Conservation (phyloP, 345 rosid genomes). For the Excoecaria agallocha region DNA sequence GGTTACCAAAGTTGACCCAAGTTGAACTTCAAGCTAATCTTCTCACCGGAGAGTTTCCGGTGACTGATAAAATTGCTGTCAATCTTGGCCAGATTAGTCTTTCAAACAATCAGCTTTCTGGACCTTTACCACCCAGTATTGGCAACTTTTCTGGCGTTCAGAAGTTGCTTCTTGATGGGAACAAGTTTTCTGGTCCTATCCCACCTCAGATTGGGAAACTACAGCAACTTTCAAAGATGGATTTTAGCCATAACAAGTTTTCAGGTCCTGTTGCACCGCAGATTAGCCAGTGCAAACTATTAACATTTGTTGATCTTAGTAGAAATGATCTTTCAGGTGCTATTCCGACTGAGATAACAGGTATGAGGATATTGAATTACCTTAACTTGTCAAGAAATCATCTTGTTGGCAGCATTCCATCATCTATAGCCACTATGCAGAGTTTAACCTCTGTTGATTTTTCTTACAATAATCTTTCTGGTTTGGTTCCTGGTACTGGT, state of each 20-base stretch:
- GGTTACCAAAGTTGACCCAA: slow-evolving; percentile 64
- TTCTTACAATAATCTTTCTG: slow-evolving; percentile 83
- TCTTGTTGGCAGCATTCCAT: slow-evolving; percentile 66
- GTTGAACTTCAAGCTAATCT: slow-evolving; percentile 77
- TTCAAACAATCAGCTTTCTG: slow-evolving; percentile 75
- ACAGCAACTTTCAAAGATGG: slow-evolving; percentile 79
- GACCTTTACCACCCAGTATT: slow-evolving; percentile 59
- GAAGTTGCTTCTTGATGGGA: slow-evolving; percentile 83
- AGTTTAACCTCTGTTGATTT: slow-evolving; percentile 91
- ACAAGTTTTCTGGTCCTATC: slow-evolving; percentile 67
- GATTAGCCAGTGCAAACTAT: slow-evolving; percentile 73
- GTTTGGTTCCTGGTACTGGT: slow-evolving; percentile 84
- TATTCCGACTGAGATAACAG: slow-evolving; percentile 70
- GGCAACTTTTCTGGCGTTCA: slow-evolving; percentile 84
- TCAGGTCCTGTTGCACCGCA: slow-evolving; percentile 62
- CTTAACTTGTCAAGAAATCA: slow-evolving; percentile 79
- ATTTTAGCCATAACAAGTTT: slow-evolving; percentile 69
- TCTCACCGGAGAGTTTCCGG: slow-evolving; percentile 64
- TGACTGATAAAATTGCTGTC: slow-evolving; percentile 39
- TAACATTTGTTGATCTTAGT: slow-evolving; percentile 81
- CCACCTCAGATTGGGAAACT: slow-evolving; percentile 74
- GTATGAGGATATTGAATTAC: slow-evolving; percentile 80
- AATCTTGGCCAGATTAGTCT: slow-evolving; percentile 74
- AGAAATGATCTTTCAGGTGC: slow-evolving; percentile 75
- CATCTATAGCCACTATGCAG: slow-evolving; percentile 76